Conservation (phyloP, 176 grass and related monocot genomes). For the Bromus sterilis region DNA sequence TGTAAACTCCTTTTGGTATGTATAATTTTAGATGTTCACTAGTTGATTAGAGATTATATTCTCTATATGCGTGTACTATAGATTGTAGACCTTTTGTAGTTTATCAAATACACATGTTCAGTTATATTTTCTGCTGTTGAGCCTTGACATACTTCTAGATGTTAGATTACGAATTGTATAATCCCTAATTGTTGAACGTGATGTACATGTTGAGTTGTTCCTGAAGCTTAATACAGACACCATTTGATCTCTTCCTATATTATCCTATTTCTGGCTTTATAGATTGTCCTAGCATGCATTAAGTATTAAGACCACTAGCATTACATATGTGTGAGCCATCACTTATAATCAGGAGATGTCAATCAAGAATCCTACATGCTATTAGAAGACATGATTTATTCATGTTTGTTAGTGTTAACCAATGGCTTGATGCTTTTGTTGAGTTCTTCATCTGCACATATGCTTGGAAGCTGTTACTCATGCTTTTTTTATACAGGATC, state of each 20-base stretch:
- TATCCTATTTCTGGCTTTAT: not conserved
- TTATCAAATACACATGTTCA: not conserved
- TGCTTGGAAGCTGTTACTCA: not conserved
- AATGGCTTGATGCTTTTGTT: not conserved
- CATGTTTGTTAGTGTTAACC: not conserved
- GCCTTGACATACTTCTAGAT: not conserved
- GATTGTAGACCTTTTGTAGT: no score
- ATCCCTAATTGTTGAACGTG: no score
- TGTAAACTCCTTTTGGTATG: not conserved
- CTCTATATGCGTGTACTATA: not conserved
- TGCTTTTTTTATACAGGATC: constrained; percentile 28
- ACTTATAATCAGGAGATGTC: not conserved
- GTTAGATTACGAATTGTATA: no score
- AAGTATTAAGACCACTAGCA: not conserved
- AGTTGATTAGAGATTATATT: not conserved
- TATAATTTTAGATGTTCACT: not conserved
- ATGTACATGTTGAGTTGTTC: no score
- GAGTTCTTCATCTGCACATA: not conserved
- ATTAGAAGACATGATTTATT: not conserved
- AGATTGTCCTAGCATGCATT: not conserved
- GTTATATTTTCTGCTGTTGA: not conserved
- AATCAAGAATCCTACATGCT: not conserved
- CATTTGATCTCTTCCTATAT: not conserved
- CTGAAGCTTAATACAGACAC: not conserved
- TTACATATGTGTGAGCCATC: not conserved